These are phyloP conservation scores for Ampelocalamus luodianensis DNA, from an alignment of 176 grass and related monocot genomes.

Conservation along the genomic window DNA sequence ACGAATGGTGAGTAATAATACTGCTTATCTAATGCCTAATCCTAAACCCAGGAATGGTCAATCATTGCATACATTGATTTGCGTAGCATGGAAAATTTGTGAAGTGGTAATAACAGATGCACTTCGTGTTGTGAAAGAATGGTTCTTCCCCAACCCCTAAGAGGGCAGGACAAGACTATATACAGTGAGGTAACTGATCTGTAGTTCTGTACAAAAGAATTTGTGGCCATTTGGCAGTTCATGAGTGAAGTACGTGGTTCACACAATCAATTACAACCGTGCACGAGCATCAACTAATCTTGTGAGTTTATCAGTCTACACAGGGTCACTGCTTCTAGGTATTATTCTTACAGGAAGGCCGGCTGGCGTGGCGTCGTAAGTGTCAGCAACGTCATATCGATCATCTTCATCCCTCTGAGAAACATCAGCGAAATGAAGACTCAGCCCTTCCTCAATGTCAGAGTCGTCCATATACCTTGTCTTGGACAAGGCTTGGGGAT, in stretches of 20 bases:
- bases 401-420: slow-evolving; percentile 42
- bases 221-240: slow-evolving; percentile 42
- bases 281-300: slow-evolving; percentile 31
- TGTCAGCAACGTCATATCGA: slow-evolving; percentile 21
- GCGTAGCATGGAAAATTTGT: background rate
- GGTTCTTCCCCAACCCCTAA: slow-evolving; percentile 40
- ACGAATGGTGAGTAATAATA: background rate
- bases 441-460: slow-evolving; percentile 61
- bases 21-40: background rate
- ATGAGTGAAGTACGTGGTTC: slow-evolving; percentile 27
- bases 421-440: slow-evolving; percentile 71
- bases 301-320: slow-evolving; percentile 49
- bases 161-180: slow-evolving; percentile 25
- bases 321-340: slow-evolving; percentile 93
- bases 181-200: slow-evolving; percentile 33
- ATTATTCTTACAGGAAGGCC: slow-evolving; percentile 87
- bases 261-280: slow-evolving; percentile 32
- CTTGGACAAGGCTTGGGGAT: slow-evolving; percentile 42
- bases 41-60: background rate
- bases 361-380: slow-evolving; percentile 31
- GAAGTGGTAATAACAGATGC: background rate
- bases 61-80: background rate
- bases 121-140: slow-evolving; percentile 44
- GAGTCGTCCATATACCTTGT: slow-evolving; percentile 77
- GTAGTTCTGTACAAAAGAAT: slow-evolving; percentile 67